Conservation (phyloP, 129 eudicot species). For the Glebionis coronaria region DNA sequence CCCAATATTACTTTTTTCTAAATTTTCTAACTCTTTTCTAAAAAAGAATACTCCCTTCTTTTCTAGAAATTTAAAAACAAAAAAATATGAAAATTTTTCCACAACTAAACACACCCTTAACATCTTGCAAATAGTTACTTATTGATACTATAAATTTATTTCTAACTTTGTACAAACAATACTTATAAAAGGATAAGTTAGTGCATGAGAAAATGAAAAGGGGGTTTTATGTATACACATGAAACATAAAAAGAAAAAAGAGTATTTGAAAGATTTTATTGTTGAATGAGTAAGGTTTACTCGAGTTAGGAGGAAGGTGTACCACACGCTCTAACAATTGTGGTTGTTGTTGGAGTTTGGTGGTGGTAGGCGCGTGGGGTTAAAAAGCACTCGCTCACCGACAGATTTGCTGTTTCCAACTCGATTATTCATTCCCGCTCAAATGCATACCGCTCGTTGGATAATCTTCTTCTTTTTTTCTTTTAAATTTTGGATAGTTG, state of each 20-base stretch:
- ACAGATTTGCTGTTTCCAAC: conserved; percentile 22
- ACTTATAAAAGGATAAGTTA: background rate
- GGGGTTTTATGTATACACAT: conserved; percentile 7
- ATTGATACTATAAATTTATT: no score
- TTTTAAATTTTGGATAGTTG: no score
- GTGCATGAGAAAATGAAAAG: conserved; percentile 3
- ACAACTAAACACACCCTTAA: no score
- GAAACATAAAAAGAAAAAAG: conserved; percentile 15
- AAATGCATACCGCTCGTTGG: conserved; percentile 5
- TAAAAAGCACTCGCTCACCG: background rate
- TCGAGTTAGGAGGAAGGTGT: conserved; percentile 25
- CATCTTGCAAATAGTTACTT: no score
- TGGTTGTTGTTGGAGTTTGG: conserved; percentile 19
- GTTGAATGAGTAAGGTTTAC: conserved; percentile 14
- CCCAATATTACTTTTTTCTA: no score
- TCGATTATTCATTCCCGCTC: conserved; percentile 21
- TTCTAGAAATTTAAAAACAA: no score
- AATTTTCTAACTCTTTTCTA: no score
- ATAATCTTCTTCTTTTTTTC: no score
- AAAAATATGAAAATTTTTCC: no score
- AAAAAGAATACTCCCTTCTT: no score
- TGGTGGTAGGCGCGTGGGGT: conserved; percentile 24
- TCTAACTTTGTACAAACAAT: background rate
- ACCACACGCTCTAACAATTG: conserved; percentile 25
- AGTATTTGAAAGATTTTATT: conserved; percentile 26